A percentile compares a stretch with the other conserved stretches of the same genome.
Evolutionary conservation across 495 filamentous ascomycete genomes (phyloP).

Genomic region (Penicillium fimorum): DNA sequence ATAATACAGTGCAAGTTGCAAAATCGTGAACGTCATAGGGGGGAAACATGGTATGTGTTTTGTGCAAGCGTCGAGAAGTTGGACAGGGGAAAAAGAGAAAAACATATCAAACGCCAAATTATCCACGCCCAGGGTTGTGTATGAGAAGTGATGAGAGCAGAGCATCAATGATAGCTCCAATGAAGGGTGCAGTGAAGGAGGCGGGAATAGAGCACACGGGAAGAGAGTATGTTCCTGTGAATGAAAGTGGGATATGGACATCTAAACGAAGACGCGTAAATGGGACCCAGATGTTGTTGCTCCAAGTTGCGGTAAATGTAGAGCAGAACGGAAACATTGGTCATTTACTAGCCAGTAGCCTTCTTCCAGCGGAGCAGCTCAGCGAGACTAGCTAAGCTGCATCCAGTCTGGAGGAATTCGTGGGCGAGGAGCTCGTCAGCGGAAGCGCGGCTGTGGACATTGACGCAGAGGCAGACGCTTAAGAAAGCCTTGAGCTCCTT

Average conservation of each 20-base stretch:
- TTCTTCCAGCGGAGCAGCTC: slow-evolving; percentile 76
- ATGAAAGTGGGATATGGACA: slow-evolving; percentile 10
- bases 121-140: slow-evolving; percentile 31
- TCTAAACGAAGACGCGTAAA: slow-evolving; percentile 33
- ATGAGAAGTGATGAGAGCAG: slow-evolving; percentile 14
- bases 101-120: slow-evolving; percentile 33
- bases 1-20: slow-evolving; percentile 16
- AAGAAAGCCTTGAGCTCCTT: slow-evolving; percentile 96
- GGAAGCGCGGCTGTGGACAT: slow-evolving; percentile 90
- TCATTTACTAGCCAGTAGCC: slow-evolving; percentile 40
- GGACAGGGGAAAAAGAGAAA: slow-evolving; percentile 15
- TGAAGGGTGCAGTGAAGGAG: slow-evolving; percentile 24
- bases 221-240: slow-evolving; percentile 10
- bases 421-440: slow-evolving; percentile 81
- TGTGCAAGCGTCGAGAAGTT: slow-evolving; percentile 15
- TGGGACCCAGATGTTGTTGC: slow-evolving; percentile 40
- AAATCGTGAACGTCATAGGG: slow-evolving; percentile 23
- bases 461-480: slow-evolving; percentile 92
- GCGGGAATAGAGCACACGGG: slow-evolving; percentile 14
- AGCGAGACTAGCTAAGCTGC: slow-evolving; percentile 74
- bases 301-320: slow-evolving; percentile 7
- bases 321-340: not conserved
- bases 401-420: slow-evolving; percentile 69
- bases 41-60: slow-evolving; percentile 16
- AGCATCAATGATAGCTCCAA: slow-evolving; percentile 14